phyloP scores from a whole-genome alignment of 2,329 filamentous ascomycete genomes.

The Cadophora sp. region DNA sequence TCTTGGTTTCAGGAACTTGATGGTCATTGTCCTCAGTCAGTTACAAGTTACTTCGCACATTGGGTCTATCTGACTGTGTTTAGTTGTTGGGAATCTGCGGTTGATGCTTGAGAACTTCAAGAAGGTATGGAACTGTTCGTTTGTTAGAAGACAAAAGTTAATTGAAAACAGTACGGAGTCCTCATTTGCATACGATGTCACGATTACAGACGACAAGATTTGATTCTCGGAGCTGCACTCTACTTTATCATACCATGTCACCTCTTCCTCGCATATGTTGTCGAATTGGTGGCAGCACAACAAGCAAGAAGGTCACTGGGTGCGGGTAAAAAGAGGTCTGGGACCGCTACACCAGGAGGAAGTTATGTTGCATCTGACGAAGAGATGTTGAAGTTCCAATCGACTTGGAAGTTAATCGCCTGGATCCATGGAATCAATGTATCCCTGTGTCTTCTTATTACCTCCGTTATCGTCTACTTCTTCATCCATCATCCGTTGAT shows the following conservation, averaged over 20 bases:
- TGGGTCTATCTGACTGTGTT: slow-evolving; percentile 15
- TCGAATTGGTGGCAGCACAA: slow-evolving; percentile 83
- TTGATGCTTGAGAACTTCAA: slow-evolving; percentile 97
- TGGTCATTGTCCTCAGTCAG: slow-evolving; percentile 89
- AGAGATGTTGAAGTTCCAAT: slow-evolving; percentile 69
- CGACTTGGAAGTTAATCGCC: slow-evolving; percentile 81
- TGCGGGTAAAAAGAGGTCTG: slow-evolving; percentile 53
- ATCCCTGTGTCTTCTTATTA: slow-evolving; percentile 78
- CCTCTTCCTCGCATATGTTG: slow-evolving; percentile 86
- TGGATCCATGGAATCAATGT: slow-evolving; percentile 85
- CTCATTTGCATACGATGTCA: slow-evolving; percentile 91
- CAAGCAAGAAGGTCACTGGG: slow-evolving; percentile 75
- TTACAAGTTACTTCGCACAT: slow-evolving; percentile 12
- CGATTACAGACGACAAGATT: slow-evolving; percentile 80
- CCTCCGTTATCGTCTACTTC: slow-evolving; percentile 87
- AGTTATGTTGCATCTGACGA: slow-evolving; percentile 47
- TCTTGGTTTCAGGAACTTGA: slow-evolving; percentile 91
- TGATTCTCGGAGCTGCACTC: slow-evolving; percentile 76
- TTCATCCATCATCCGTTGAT: slow-evolving; percentile 92
- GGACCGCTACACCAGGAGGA: slow-evolving; percentile 44
- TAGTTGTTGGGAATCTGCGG: slow-evolving; percentile 90
- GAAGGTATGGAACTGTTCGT: slow-evolving; percentile 64
- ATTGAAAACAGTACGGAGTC: slow-evolving; percentile 74
- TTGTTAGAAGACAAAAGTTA: slow-evolving; percentile 24
- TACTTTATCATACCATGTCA: slow-evolving; percentile 91